Evolutionary conservation across 129 eudicot genomes (phyloP), one percentile per base, ranked within the genome.

Genomic region (Saussurea involucrata): DNA sequence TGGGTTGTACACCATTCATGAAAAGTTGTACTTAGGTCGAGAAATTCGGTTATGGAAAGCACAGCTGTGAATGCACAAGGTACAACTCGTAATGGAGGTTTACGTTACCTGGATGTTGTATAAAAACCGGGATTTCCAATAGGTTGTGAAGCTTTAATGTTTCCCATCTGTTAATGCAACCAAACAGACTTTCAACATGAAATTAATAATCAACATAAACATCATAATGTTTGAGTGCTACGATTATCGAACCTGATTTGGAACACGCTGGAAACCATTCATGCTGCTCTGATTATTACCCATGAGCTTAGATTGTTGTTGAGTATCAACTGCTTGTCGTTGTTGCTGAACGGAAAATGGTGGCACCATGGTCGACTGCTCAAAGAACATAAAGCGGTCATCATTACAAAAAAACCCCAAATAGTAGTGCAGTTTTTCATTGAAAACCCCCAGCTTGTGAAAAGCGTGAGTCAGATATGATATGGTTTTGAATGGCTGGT

Each of bases 31-130:
- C 75, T 8, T 44, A 32, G 21, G 18, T 49, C 21, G 6, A 20
- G 64, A 20, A 57, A 57, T 57, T 21, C 4, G 25, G 25, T 76
- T 24, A 32, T 17, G 13, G 11, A 17, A 49, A 75, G 29, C 18
- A 40, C 24, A 34, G 0, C 6, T 33, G 34, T 60, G 27, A 73
- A 74, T 46, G 27, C 71, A 63, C 27, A 79, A 73, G 42, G 24
- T 22, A 71, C 40, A 46, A 24, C 34, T 21, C 15, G 20, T 72
- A 53, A 34, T 57, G 61, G 6, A 64, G 73, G 28, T 46, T 29
- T 28, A 42, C 36, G 15, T 57, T 84, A 89, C 94, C 90, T 85
- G 60, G 88, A 72, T 42, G 66, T 78, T 57, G 74, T 57, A 70
- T 82, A 77, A 32, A 78, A 44, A 68, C 86, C 69, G 5, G 84